Evolutionary conservation across 495 filamentous ascomycete genomes (phyloP).

Genomic region (Penicillium crystallinum): DNA sequence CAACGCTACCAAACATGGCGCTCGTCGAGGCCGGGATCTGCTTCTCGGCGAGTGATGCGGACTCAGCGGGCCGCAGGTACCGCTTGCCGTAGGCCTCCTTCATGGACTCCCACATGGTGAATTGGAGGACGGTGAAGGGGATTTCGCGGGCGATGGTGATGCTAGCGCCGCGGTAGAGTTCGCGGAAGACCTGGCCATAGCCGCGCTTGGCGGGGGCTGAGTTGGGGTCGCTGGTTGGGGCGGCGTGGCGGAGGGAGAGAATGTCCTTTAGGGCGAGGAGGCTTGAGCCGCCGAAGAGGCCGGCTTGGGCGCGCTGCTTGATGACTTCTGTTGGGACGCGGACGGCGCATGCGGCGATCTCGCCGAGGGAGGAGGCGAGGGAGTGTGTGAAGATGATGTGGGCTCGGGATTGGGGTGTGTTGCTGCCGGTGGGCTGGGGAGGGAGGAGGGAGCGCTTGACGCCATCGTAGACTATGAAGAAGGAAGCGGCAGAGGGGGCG

Average conservation of each 20-base stretch:
- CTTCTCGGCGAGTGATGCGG: slow-evolving; percentile 9
- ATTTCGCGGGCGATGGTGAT: slow-evolving; percentile 95
- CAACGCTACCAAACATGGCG: slow-evolving; percentile 76
- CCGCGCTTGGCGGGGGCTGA: slow-evolving; percentile 36
- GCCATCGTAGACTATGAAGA: slow-evolving; percentile 95
- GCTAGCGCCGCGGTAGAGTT: slow-evolving; percentile 84
- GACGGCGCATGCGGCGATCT: slow-evolving; percentile 88
- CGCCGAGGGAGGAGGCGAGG: slow-evolving; percentile 79
- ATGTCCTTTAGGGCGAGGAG: slow-evolving; percentile 61
- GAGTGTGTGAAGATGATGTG: slow-evolving; percentile 60
- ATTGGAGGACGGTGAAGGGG: slow-evolving; percentile 94
- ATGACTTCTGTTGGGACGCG: slow-evolving; percentile 94
- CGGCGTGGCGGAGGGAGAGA: slow-evolving; percentile 45
- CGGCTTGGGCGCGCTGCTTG: slow-evolving; percentile 92
- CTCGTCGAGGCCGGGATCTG: slow-evolving; percentile 69
- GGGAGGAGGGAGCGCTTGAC: slow-evolving; percentile 58
- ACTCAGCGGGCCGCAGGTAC: slow-evolving; percentile 17
- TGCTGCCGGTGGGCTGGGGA: not conserved
- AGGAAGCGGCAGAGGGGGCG: slow-evolving; percentile 93
- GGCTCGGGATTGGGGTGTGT: slow-evolving; percentile 24
- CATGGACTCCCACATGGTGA: slow-evolving; percentile 92
- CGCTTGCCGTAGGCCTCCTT: slow-evolving; percentile 54
- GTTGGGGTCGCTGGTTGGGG: not conserved
- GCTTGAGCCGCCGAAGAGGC: slow-evolving; percentile 54
- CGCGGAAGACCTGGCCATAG: slow-evolving; percentile 59